These are phyloP conservation scores for Endoconidiophora polonica DNA, from an alignment of 2,329 filamentous ascomycete genomes.

Conservation along the genomic window DNA sequence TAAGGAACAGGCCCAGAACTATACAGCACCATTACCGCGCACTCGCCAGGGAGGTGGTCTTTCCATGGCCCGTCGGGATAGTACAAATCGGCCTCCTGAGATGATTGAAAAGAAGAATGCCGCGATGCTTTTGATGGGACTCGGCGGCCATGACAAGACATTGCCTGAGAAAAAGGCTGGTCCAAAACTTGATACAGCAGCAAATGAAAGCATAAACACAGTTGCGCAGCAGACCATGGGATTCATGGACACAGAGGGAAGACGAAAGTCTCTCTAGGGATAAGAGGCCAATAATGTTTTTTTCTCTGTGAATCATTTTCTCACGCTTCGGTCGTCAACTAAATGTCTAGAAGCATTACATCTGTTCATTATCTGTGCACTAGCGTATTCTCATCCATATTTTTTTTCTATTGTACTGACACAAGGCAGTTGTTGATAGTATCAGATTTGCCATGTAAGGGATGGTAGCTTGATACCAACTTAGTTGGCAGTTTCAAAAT, in stretches of 20 bases:
- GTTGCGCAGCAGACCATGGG: constrained; percentile 24
- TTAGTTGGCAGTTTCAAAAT: too few species aligned
- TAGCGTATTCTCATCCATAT: background rate
- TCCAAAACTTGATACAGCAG: constrained; percentile 6
- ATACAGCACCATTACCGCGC: too few species aligned
- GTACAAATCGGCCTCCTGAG: too few species aligned
- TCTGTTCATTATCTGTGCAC: too few species aligned
- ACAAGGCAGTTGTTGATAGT: background rate
- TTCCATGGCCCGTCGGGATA: too few species aligned
- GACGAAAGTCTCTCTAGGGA: constrained; percentile 5
- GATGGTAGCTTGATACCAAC: too few species aligned
- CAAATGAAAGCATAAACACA: background rate
- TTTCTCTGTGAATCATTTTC: background rate
- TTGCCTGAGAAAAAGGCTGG: constrained; percentile 13
- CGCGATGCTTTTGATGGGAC: constrained; percentile 30
- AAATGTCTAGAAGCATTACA: too few species aligned
- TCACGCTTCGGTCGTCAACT: too few species aligned
- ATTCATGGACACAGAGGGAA: constrained; percentile 17
- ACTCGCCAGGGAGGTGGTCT: too few species aligned
- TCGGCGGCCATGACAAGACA: constrained; percentile 25
- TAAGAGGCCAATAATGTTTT: background rate
- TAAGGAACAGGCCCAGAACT: too few species aligned
- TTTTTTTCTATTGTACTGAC: background rate
- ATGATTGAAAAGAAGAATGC: constrained; percentile 27
- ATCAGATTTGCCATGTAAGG: too few species aligned